Evolutionary conservation across 1,139 yeast species (phyloP), one percentile per base, ranked within the genome.

Genomic region (Saccharomyces uvarum): DNA sequence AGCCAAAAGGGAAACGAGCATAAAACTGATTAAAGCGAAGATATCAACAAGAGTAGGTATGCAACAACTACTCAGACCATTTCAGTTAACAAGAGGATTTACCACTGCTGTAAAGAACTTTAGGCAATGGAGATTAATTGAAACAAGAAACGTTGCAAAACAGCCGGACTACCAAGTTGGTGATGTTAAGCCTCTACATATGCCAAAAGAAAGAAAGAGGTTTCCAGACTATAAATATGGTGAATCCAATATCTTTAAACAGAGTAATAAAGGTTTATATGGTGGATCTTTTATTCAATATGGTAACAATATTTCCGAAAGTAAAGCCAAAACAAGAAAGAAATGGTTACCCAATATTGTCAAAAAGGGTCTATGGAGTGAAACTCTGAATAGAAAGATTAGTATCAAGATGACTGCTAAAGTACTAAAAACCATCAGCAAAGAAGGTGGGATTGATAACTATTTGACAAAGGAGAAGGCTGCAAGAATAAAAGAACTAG

Each of bases 401-500:
- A 76, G 76, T 52, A 72, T 88, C 53, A 82, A 78, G 58, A 83
- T 89, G 32, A 84, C 91, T n/a, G 80, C 97, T 16, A 81, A 84
- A 58, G 97, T 90, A 3, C 76, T 93, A 66, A 82, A 85, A 65
- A 90, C 97, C 1, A 85, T 93, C 59, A 84, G 88, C 55, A 88
- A 83, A 64, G 98, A 91, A 71, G 98, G 98, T 59, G 99, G 99
- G 13, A 77, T 93, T 59, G 99, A 93, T 68, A 83, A 84, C 62
- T 93, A 93, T 69, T 73, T 93, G 59, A 79, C 83, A 55, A 93
- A 93, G 73, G 95, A 89, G 58, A 88, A 86, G 63, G 78, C 95
- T 9, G 95, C 96, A 2, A 80, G 99, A 73, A 77, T 88, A 60
- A 93, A 93, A 75, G 96, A 95, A 67, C 75, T 93, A 66, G 99